phyloP scores from a whole-genome alignment of 108 stramenopile genomes.

The Skeletonema tropicum region DNA sequence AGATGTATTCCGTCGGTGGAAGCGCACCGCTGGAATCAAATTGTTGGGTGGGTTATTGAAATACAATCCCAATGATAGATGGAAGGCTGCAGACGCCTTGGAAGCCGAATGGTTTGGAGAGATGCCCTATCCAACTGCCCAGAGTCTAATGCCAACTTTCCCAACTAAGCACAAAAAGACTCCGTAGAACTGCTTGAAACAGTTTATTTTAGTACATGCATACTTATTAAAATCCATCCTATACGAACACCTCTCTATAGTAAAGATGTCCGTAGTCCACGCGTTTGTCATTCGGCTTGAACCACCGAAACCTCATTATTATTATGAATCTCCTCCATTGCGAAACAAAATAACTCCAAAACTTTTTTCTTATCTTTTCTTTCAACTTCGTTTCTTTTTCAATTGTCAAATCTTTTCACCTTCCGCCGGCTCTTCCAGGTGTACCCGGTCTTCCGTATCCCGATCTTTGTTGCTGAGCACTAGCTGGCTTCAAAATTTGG shows the following conservation, averaged over 20 bases:
- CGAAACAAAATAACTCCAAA: background rate
- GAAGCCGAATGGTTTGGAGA: conserved; percentile 52
- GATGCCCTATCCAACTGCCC: conserved; percentile 35
- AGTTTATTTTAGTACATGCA: conserved; percentile 9
- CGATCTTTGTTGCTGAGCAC: conserved; percentile 82
- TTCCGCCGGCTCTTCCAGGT: conserved; percentile 64
- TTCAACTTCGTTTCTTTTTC: conserved; percentile 1
- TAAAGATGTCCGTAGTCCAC: background rate
- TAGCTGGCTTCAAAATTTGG: conserved; percentile 93
- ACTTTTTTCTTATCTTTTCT: background rate
- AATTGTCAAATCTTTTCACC: conserved; percentile 39
- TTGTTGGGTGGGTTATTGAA: conserved; percentile 57
- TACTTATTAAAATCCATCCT: conserved; percentile 10
- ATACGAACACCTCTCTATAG: background rate
- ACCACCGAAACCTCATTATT: background rate
- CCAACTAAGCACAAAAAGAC: conserved; percentile 43
- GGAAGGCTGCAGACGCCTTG: conserved; percentile 63
- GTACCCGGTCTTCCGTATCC: conserved; percentile 70
- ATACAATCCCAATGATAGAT: conserved; percentile 57
- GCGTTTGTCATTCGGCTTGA: background rate
- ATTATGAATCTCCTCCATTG: conserved; percentile 2
- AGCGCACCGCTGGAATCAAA: conserved; percentile 45
- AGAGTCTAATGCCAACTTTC: conserved; percentile 49
- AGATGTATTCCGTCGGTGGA: conserved; percentile 43
- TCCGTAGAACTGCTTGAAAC: conserved; percentile 1